Conservation (phyloP, 2,329 filamentous ascomycete species). For the Colletotrichum coccodes region DNA sequence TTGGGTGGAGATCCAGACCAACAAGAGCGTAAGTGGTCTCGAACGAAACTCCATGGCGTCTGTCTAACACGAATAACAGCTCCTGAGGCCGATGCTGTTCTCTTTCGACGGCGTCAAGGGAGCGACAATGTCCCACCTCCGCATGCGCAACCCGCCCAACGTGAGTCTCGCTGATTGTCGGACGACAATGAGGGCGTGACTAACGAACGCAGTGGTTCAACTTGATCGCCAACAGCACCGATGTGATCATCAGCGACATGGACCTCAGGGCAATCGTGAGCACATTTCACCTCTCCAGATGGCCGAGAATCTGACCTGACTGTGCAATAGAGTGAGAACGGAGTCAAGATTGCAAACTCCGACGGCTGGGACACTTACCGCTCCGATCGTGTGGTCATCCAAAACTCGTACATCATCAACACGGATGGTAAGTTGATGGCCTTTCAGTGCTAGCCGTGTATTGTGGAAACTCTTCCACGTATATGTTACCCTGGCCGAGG, state of each 20-base stretch:
- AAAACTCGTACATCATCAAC: conserved; percentile 72
- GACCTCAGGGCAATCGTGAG: conserved; percentile 51
- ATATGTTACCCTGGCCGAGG: no score
- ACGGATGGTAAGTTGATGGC: conserved; percentile 56
- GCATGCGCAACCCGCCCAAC: conserved; percentile 65
- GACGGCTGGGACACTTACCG: conserved; percentile 62
- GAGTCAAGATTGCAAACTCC: conserved; percentile 74
- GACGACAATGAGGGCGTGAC: neutral
- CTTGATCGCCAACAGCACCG: conserved; percentile 71
- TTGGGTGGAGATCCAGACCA: conserved; percentile 27
- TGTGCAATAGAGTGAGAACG: conserved; percentile 53
- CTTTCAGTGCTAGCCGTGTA: no score
- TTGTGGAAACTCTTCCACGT: no score
- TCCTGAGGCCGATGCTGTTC: conserved; percentile 22
- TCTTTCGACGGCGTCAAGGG: conserved; percentile 22
- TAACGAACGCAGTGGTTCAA: conserved; percentile 51
- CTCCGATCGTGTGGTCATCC: conserved; percentile 71
- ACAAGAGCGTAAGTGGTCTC: conserved; percentile 12
- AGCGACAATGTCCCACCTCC: conserved; percentile 28
- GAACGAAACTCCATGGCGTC: no score
- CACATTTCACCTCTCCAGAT: conserved; percentile 45
- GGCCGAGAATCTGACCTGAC: neutral
- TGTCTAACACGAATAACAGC: neutral
- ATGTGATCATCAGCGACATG: conserved; percentile 72
- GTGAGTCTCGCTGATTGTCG: conserved; percentile 15